A percentile compares a stretch with the other conserved stretches of the same genome.
Conservation (phyloP, 805 yeast species). For the Candida vaughaniae region DNA sequence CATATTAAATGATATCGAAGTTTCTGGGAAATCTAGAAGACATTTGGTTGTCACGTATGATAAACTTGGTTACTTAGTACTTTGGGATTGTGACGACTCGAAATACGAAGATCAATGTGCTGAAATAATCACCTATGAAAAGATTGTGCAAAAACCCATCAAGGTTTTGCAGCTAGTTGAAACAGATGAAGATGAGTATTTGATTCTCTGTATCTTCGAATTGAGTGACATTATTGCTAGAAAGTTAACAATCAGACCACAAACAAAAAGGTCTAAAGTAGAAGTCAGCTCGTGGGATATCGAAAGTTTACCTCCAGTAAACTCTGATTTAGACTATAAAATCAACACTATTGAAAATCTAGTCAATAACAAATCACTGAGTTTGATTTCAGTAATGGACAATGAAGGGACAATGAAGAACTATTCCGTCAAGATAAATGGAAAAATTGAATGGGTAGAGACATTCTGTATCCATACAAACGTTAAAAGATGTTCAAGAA, state of each 20-base stretch:
- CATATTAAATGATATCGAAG: slow-evolving; percentile 32
- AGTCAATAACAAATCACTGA: slow-evolving; percentile 15
- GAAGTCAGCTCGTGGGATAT: slow-evolving; percentile 15
- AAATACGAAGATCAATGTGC: slow-evolving; percentile 30
- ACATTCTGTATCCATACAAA: slow-evolving; percentile 55
- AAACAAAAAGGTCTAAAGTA: background rate
- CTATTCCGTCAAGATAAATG: slow-evolving; percentile 14
- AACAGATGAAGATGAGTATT: slow-evolving; percentile 8
- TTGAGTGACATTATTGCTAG: slow-evolving; percentile 26
- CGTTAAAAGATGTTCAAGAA: slow-evolving; percentile 47
- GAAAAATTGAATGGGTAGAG: slow-evolving; percentile 46
- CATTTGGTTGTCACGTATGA: slow-evolving; percentile 35
- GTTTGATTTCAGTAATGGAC: slow-evolving; percentile 59
- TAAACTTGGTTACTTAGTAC: slow-evolving; percentile 38
- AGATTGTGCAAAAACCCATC: slow-evolving; percentile 2
- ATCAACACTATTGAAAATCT: slow-evolving; percentile 47
- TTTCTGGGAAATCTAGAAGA: slow-evolving; percentile 17
- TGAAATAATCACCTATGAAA: slow-evolving; percentile 17
- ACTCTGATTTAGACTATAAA: slow-evolving; percentile 16
- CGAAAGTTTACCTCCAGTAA: slow-evolving; percentile 24
- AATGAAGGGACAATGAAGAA: slow-evolving; percentile 27
- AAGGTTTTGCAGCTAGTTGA: slow-evolving; percentile 11
- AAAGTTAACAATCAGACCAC: slow-evolving; percentile 43
- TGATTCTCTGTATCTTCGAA: slow-evolving; percentile 9
- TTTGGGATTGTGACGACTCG: slow-evolving; percentile 58